Base-by-base conservation (phyloP, 257 asterid species). In the Penstemon newberryi region DNA sequence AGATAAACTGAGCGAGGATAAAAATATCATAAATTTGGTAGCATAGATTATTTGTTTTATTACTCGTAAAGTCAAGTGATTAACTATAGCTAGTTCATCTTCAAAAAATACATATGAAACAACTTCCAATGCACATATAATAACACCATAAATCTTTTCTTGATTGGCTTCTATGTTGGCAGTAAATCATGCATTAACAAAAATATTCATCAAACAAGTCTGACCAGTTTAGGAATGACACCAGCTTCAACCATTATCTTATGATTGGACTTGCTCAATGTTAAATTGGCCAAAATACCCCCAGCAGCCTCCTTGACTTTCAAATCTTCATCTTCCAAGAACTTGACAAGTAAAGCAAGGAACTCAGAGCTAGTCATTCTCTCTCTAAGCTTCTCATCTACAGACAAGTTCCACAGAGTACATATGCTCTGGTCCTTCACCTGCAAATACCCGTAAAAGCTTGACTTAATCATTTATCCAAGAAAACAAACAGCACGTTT, bases 351-450 rank as follows among this genome's bases (percentile, higher is more conserved):
- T 70, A 84, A 69, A 59, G 83, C 81, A 72, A 92, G 73, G 77
- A 86, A 79, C 83, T 87, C 98, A 44, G 78, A 70, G 69, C 72
- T 78, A 13, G 86, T 71, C 7, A 92, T 77, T 79, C 77, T 83
- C 59, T 66, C 78, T 71, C 91, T 67, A 46, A 84, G 63, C 79
- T 82, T 86, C 84, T 89, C 92, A 77, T 92, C 96, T 60, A 83
- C 89, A 8, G 96, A 83, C 74, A 89, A 85, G 79, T 89, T 89
- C 92, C 94, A 87, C 66, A 92, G 67, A 10, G 89, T 75, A 71
- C 92, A 85, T 44, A 92, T 42, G 36, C 83, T 66, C 77, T 92
- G 96, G 89, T 87, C 96, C 84, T 80, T 86, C 77, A 92, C 98
- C 98, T 92, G 86, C 75, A 69, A 19, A 79, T 42, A 74, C 45